Percentiles rank a stretch among this genome's conserved stretches.
Conservation (phyloP, 2,329 filamentous ascomycete genomes). For the Colletotrichum lini region DNA sequence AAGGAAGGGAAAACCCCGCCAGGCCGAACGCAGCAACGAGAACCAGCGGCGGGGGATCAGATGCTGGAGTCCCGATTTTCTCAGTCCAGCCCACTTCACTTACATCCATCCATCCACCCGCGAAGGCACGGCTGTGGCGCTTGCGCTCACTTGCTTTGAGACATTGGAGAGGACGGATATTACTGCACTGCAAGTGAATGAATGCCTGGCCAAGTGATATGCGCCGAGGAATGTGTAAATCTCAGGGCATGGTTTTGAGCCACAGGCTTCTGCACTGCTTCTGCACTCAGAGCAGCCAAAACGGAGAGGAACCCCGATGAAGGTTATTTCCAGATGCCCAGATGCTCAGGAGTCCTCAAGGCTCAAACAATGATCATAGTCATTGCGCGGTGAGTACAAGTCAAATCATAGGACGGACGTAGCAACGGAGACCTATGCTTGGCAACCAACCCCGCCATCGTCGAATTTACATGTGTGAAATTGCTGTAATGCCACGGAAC, state of each 20-base stretch:
- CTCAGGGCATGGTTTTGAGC: no score
- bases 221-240: no score
- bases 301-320: no score
- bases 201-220: no score
- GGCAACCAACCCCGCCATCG: slow-evolving; percentile 18
- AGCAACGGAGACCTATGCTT: no score
- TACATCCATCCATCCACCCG: slow-evolving; percentile 8
- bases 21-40: slow-evolving; percentile 34
- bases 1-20: slow-evolving; percentile 31
- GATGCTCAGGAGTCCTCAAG: not conserved
- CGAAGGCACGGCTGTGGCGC: slow-evolving; percentile 9
- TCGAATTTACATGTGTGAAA: not conserved
- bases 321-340: no score
- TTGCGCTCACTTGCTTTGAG: not conserved
- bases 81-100: slow-evolving; percentile 21
- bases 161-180: not conserved
- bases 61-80: slow-evolving; percentile 24
- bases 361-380: no score
- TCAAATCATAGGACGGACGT: not conserved
- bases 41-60: slow-evolving; percentile 27
- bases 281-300: no score
- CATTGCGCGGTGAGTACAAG: not conserved
- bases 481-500: not conserved
- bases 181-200: not conserved
- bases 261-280: no score